Evolutionary conservation across 2,329 filamentous ascomycete species (phyloP).

Genomic region (Ilyonectria robusta): DNA sequence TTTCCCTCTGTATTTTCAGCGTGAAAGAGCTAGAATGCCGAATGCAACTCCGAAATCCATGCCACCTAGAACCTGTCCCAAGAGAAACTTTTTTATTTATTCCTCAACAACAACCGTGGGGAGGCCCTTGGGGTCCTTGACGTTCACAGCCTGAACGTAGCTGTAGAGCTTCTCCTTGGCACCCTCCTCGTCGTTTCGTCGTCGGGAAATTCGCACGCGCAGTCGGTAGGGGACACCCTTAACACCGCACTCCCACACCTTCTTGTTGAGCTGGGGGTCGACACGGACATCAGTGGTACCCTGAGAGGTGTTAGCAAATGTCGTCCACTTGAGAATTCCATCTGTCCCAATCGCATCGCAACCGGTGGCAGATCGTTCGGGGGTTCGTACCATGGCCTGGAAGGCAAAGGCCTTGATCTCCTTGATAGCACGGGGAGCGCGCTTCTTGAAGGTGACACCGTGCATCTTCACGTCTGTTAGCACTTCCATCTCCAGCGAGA

Average conservation of each 20-base stretch:
- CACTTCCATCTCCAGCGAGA: slow-evolving; percentile 25
- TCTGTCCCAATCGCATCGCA: slow-evolving; percentile 30
- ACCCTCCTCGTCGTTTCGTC: slow-evolving; percentile 99
- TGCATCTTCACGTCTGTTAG: slow-evolving; percentile 77
- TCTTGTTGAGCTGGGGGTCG: slow-evolving; percentile 99
- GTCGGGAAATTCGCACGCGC: slow-evolving; percentile 97
- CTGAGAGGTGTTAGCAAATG: slow-evolving; percentile 62
- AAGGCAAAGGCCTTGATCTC: slow-evolving; percentile 97
- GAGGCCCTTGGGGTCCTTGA: slow-evolving; percentile 99
- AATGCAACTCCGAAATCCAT: slow-evolving; percentile 64
- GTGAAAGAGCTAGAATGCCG: slow-evolving; percentile 61
- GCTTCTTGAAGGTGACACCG: slow-evolving; percentile 99
- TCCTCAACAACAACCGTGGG: slow-evolving; percentile 90
- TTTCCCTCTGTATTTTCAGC: slow-evolving; percentile 56
- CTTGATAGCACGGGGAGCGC: slow-evolving; percentile 98
- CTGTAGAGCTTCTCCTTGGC: slow-evolving; percentile 99
- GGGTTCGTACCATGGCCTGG: slow-evolving; percentile 90
- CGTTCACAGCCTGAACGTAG: slow-evolving; percentile 99
- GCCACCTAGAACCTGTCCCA: slow-evolving; percentile 60
- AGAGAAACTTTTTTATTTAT: slow-evolving; percentile 63
- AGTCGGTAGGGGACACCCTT: slow-evolving; percentile 99
- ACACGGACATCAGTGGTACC: slow-evolving; percentile 97
- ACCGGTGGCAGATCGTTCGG: slow-evolving; percentile 20
- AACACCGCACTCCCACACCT: slow-evolving; percentile 99
- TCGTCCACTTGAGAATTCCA: slow-evolving; percentile 19